Evolutionary conservation across 352 stramenopile species (phyloP).

Genomic region (Pythium volutum): DNA sequence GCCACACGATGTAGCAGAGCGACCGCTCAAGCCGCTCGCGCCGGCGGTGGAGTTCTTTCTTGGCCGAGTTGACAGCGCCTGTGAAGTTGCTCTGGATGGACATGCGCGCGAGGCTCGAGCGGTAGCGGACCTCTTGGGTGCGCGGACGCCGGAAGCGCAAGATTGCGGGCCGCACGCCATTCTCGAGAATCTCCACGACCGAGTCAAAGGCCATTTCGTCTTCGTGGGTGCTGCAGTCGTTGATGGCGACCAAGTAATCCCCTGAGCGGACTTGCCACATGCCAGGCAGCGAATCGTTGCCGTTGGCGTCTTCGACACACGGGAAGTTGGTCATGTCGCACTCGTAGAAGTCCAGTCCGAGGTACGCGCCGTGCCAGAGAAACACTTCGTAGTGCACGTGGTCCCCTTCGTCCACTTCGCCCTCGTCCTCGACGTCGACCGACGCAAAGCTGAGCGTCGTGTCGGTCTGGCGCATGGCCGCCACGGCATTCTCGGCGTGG

Average conservation of each 20-base stretch:
- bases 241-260: slow-evolving; percentile 61
- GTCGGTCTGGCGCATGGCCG: slow-evolving; percentile 24
- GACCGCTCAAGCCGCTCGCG: slow-evolving; percentile 54
- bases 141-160: slow-evolving; percentile 56
- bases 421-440: slow-evolving; percentile 33
- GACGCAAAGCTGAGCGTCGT: slow-evolving; percentile 19
- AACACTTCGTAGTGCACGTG: slow-evolving; percentile 51
- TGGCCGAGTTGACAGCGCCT: slow-evolving; percentile 10
- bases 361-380: slow-evolving; percentile 54
- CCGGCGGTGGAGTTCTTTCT: slow-evolving; percentile 34
- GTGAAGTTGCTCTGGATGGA: not conserved
- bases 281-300: slow-evolving; percentile 58
- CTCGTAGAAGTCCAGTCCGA: slow-evolving; percentile 45
- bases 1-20: slow-evolving; percentile 65
- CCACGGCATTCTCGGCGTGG: not conserved
- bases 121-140: slow-evolving; percentile 38
- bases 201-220: slow-evolving; percentile 39
- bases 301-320: slow-evolving; percentile 47
- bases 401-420: slow-evolving; percentile 26
- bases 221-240: slow-evolving; percentile 42
- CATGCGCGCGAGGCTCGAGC: slow-evolving; percentile 23
- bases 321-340: slow-evolving; percentile 51
- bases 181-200: slow-evolving; percentile 54
- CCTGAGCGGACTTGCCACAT: slow-evolving; percentile 65
- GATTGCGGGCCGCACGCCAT: slow-evolving; percentile 56